Base-by-base conservation (phyloP, 2,329 filamentous ascomycete species). In the Clarireedia monteithiana region DNA sequence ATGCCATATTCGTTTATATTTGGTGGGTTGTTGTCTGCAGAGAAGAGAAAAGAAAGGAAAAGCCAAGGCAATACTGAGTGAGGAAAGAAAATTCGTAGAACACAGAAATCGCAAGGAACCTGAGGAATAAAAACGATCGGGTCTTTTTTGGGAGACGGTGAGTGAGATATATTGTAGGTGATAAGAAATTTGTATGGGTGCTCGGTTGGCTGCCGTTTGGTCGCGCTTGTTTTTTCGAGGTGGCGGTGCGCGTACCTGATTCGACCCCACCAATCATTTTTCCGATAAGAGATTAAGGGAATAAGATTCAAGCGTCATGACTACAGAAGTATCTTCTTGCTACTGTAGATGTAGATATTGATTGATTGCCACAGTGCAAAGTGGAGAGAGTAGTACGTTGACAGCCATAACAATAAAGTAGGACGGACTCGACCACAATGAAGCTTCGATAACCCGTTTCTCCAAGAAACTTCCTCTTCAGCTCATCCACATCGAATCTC, bases 1-100 rank as follows among this genome's bases (percentile, higher is more conserved):
- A 65, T 60, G 59, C 63, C 62, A 68, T 67, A 30, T 59, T 26
- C 9, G 26, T 23, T 20, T 17, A 5, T 34, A 17, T 20, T 4
- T 44, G 20, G 4, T 45, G 17, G 20, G 20, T 30, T 20, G 36
- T 38, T 10, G 15, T 38, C 9, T 10, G 17, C 5, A 40, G 14
- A 40, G 9, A 40, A 14, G 15, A 38, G 9, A 40, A 20, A 40
- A 6, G 39, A 40, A 15, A 40, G 17, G 12, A 9, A 40, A 20
- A 40, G 6, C 14, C 39, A 20, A 40, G 14, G 17, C 15, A 20
- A 40, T n/a, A 14, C 17, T 14, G 36, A 20, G 14, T 40, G 14
- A 20, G 17, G 39, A 14, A 40, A 20, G 17, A n/a, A 40, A n/a
- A 20, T 40, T 3, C 14, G 15, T 40, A 20, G 17, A 40, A 40